Base-by-base conservation (phyloP, 192 early-diverging fungal species). In the Gonapodya sp. region DNA sequence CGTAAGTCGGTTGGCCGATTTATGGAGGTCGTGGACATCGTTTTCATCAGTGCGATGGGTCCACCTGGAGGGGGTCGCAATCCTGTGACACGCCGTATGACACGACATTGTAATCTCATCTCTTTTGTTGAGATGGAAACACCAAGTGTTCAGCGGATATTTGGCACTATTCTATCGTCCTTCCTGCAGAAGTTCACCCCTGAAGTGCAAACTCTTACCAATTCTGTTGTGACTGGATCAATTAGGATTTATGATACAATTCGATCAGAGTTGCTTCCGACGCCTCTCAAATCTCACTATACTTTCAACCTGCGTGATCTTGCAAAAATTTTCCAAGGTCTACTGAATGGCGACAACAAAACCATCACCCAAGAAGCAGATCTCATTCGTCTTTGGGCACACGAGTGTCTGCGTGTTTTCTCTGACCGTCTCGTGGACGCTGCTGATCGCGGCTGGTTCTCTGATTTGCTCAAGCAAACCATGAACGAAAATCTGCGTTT, bases 291-390 rank as follows among this genome's bases (percentile, higher is more conserved):
- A 80, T 91, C 89, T 14, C 89, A 91, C 83, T 91, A 91, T 80
- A 90, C 89, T 0, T 91, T 91, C 81, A 91, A 91, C 80, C 73
- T 91, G 24, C 86, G 89, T 0, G 89, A 91, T 73, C 89, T 91
- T 86, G 87, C 89, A 0, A 73, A 88, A 36, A 83, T 91, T 1
- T 86, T 90, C 31, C 89, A 91, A 81, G 89, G 89, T 0, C 83
- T 91, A 73, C 80, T 91, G n/a, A 83, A 90, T 16, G 80, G 32
- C 31, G 78, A 78, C 72, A 80, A 82, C 18, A 88, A 64, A 24
- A 64, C 89, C 2, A 78, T 81, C 16, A 81, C 85, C 35, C 36
- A 73, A n/a, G 87, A 90, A n/a, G 73, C 80, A 0, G 78, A 91
- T 82, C 80, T 90, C 31, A 83, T 91, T 34, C 81, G 89, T 2